Evolutionary conservation across 208 protist species (phyloP), one percentile per base, ranked within the genome.

Genomic region (Wallacemonas sp.): DNA sequence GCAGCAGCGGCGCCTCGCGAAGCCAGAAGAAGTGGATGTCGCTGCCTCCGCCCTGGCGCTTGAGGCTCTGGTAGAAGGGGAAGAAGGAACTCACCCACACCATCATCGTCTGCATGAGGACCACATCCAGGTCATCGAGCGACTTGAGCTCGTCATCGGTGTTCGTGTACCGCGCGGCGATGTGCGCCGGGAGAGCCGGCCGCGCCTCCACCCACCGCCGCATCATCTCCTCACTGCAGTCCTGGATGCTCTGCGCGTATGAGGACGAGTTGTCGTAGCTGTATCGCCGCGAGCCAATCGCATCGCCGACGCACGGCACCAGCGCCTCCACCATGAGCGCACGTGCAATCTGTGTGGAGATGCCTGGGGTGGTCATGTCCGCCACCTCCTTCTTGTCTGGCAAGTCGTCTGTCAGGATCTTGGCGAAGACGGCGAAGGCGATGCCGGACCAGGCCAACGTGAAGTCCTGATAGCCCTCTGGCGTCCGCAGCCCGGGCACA

Each of bases 1-100:
- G 57, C 6, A 61, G 57, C 11, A 66, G 24, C 47, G 26, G 30
- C n/a, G 36, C 49, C 33, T 78, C 70, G 44, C 72, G 65, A 2
- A 21, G 39, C 85, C 85, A 91, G 0, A 91, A 24, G 33, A 77
- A 78, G 21, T 65, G 63, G 29, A 69, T 58, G 1, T 58, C 52
- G 14, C 36, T 46, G 24, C 67, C 38, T 67, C 64, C 23, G 16
- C 33, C 6, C 48, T 38, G 67, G 57, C 74, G 66, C 27, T 67
- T 67, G 23, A 52, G 62, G n/a, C 55, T 72, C 74, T 70, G 65
- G 30, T 68, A 83, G 16, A 61, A 69, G 47, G 66, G 81, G 60
- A 80, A 81, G 60, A 74, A 85, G 60, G 55, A 77, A 26, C 68
- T 70, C 52, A 83, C 57, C 84, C 85, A 91, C 58, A 62, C 48